Evolutionary conservation across 2,329 filamentous ascomycete species (phyloP).

Genomic region (Emergomyces africanus): DNA sequence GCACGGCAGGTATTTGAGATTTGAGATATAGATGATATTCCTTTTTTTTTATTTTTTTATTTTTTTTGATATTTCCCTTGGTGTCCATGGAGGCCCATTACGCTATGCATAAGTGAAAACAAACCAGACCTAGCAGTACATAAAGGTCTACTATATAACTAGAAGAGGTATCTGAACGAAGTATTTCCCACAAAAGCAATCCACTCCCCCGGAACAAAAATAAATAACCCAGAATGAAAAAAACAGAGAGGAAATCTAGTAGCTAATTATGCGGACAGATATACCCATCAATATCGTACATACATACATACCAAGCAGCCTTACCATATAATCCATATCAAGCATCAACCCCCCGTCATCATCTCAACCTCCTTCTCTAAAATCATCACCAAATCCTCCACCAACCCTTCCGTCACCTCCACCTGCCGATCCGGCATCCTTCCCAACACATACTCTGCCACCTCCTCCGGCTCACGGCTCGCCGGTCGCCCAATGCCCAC

Average conservation of each 20-base stretch:
- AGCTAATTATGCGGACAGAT: neutral
- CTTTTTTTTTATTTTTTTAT: no score
- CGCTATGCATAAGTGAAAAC: neutral
- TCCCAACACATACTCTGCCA: conserved; percentile 65
- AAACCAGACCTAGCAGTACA: neutral
- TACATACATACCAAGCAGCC: neutral
- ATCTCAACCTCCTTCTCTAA: conserved; percentile 24
- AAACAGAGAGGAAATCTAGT: neutral
- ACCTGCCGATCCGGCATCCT: conserved; percentile 47
- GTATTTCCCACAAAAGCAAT: neutral
- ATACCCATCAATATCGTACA: neutral
- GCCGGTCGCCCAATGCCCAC: conserved; percentile 79
- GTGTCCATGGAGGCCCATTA: neutral
- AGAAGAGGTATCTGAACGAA: neutral
- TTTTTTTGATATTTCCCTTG: neutral
- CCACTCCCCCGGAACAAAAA: neutral
- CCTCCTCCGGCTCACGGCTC: conserved; percentile 51
- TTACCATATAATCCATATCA: neutral
- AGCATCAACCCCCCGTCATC: neutral
- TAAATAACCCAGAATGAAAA: neutral
- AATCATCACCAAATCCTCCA: conserved; percentile 37
- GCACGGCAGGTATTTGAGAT: no score
- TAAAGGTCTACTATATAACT: neutral
- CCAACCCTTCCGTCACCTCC: conserved; percentile 36
- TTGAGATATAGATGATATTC: neutral